A percentile compares a stretch with the other conserved stretches of the same genome.
phyloP scores from a whole-genome alignment of 1,139 yeast species.

The Taiozyma sp. region DNA sequence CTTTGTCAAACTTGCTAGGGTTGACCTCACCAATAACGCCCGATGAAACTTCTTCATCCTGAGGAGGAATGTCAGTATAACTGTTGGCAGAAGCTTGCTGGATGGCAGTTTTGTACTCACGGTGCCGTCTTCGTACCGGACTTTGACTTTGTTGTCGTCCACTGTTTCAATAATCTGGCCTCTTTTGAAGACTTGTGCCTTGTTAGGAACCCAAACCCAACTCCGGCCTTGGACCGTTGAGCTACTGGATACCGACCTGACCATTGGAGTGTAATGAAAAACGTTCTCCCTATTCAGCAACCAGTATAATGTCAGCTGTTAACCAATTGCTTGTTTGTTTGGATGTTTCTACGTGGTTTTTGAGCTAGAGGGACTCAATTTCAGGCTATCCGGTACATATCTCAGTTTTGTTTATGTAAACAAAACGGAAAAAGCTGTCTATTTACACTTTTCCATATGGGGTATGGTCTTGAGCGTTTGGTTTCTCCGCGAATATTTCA shows the following conservation, averaged over 20 bases:
- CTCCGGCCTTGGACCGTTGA: constrained; percentile 30
- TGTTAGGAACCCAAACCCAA: constrained; percentile 84
- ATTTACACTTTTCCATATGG: constrained; percentile 8
- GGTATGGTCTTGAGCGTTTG: neutral
- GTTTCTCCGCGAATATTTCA: no score
- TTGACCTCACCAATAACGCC: constrained; percentile 61
- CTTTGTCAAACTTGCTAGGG: constrained; percentile 88
- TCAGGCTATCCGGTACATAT: neutral
- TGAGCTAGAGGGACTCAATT: neutral
- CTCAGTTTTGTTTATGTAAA: constrained; percentile 2
- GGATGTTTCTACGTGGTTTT: neutral
- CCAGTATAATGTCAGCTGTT: neutral
- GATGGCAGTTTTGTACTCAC: constrained; percentile 24
- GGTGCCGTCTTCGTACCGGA: constrained; percentile 45
- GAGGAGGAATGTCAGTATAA: neutral
- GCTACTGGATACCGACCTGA: neutral
- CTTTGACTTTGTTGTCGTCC: constrained; percentile 44
- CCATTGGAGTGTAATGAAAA: neutral
- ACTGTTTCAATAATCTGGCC: constrained; percentile 61
- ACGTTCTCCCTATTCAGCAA: neutral
- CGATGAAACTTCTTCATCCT: constrained; percentile 39
- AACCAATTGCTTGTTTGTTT: neutral
- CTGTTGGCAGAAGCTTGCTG: neutral
- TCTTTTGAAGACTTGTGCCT: constrained; percentile 55
- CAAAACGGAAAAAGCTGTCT: constrained; percentile 6